phyloP scores from a whole-genome alignment of 2,329 filamentous ascomycete species.

The Stachybotrys chlorohalonatus region DNA sequence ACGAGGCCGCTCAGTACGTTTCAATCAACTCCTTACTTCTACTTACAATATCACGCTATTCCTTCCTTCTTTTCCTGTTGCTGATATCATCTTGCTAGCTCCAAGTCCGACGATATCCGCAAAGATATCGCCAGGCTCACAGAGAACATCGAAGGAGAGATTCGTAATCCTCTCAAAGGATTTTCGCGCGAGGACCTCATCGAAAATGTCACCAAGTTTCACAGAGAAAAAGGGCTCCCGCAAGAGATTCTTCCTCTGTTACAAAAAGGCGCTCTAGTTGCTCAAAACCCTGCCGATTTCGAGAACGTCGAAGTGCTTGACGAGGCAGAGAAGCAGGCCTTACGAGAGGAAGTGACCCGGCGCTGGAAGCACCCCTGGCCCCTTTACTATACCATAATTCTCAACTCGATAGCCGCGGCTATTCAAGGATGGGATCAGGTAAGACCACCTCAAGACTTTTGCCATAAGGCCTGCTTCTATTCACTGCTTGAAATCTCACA shows the following conservation, averaged over 20 bases:
- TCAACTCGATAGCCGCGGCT: conserved; percentile 44
- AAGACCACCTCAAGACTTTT: not conserved
- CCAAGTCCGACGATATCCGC: conserved; percentile 2
- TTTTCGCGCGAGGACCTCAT: conserved; percentile 43
- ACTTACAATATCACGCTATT: not conserved
- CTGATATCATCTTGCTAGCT: not conserved
- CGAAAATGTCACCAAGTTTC: conserved; percentile 45
- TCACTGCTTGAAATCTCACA: not conserved
- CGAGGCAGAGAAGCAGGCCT: conserved; percentile 29
- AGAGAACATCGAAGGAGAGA: conserved; percentile 17
- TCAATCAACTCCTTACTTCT: not conserved
- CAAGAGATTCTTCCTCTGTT: conserved; percentile 32
- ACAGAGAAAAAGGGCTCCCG: conserved; percentile 33
- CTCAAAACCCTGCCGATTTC: conserved; percentile 32
- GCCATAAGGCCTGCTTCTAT: not conserved
- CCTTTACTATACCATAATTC: conserved; percentile 39
- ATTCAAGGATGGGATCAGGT: conserved; percentile 40
- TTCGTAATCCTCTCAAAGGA: conserved; percentile 39
- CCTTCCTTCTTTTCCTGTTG: no score
- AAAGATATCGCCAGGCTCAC: conserved; percentile 3
- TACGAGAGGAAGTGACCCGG: conserved; percentile 35
- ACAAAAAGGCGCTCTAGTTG: conserved; percentile 18
- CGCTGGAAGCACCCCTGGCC: conserved; percentile 39
- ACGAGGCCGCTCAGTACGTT: not conserved
- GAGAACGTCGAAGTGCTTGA: conserved; percentile 36